phyloP scores from a whole-genome alignment of 208 protist species.

The Eutreptiella sp. region DNA sequence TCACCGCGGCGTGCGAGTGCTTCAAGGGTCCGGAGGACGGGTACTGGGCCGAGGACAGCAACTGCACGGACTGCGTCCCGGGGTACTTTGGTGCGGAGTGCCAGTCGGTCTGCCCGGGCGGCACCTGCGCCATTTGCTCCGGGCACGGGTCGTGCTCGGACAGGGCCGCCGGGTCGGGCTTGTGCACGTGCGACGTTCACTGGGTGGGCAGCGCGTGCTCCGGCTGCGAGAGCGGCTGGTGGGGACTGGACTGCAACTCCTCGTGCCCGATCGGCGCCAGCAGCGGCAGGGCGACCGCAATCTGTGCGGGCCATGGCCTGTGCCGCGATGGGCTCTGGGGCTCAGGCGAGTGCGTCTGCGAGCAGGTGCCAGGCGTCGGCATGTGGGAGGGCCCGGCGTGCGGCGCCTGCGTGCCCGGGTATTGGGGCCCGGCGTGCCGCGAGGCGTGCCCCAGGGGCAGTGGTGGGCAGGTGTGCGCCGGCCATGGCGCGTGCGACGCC shows the following conservation, averaged over 20 bases:
- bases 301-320: slow-evolving; percentile 2
- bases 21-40: slow-evolving; percentile 14
- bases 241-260: not conserved
- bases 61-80: slow-evolving; percentile 15
- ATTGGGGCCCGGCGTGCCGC: not conserved
- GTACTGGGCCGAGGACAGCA: slow-evolving; percentile 14
- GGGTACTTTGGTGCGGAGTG: slow-evolving; percentile 29
- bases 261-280: not conserved
- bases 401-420: not conserved
- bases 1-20: slow-evolving; percentile 23
- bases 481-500: slow-evolving; percentile 20
- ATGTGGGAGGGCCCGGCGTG: slow-evolving; percentile 13
- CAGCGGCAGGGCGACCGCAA: not conserved
- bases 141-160: slow-evolving; percentile 17
- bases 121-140: not conserved
- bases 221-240: not conserved
- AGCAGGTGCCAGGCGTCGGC: not conserved
- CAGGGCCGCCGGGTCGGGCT: not conserved
- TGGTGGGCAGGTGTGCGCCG: not conserved
- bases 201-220: not conserved
- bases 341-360: slow-evolving; percentile 14
- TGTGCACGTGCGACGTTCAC: not conserved
- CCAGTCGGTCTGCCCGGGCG: not conserved
- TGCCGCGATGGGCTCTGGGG: slow-evolving; percentile 3
- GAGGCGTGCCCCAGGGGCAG: slow-evolving; percentile 5